phyloP scores from a whole-genome alignment of 805 yeast genomes.

The Spathaspora hagerdaliae region DNA sequence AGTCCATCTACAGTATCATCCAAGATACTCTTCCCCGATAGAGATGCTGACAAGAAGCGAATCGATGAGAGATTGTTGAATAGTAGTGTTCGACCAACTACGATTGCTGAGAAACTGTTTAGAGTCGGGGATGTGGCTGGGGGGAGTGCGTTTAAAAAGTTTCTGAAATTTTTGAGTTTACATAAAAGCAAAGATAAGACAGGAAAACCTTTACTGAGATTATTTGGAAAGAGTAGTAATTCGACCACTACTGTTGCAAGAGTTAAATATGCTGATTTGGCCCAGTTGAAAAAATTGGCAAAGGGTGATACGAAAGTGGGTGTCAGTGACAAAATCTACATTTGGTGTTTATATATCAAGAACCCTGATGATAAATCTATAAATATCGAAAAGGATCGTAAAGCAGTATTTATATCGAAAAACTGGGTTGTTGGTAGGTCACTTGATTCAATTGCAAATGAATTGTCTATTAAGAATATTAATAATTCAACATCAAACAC shows the following conservation, averaged over 20 bases:
- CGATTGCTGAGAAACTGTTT: slow-evolving; percentile 19
- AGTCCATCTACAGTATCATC: slow-evolving; percentile 29
- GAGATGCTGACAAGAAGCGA: slow-evolving; percentile 36
- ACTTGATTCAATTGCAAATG: slow-evolving; percentile 49
- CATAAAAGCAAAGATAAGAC: slow-evolving; percentile 15
- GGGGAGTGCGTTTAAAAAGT: slow-evolving; percentile 22
- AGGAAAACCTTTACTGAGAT: neutral
- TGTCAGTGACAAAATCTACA: slow-evolving; percentile 42
- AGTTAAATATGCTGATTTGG: slow-evolving; percentile 21
- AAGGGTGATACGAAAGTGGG: slow-evolving; percentile 49
- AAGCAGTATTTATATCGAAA: slow-evolving; percentile 45
- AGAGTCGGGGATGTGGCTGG: slow-evolving; percentile 26
- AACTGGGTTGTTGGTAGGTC: slow-evolving; percentile 60
- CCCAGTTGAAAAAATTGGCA: slow-evolving; percentile 42
- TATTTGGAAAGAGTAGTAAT: slow-evolving; percentile 1
- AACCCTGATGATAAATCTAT: slow-evolving; percentile 14
- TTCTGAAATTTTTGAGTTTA: slow-evolving; percentile 22
- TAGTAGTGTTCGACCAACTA: slow-evolving; percentile 18
- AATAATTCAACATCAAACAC: slow-evolving; percentile 45
- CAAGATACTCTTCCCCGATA: slow-evolving; percentile 48
- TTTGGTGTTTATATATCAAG: slow-evolving; percentile 42
- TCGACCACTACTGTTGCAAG: slow-evolving; percentile 4
- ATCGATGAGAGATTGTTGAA: slow-evolving; percentile 23
- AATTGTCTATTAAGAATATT: slow-evolving; percentile 43
- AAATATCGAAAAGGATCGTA: slow-evolving; percentile 22